Evolutionary conservation across 1,284 basidiomycete genomes (phyloP).

Genomic region (Ustilago nuda): DNA sequence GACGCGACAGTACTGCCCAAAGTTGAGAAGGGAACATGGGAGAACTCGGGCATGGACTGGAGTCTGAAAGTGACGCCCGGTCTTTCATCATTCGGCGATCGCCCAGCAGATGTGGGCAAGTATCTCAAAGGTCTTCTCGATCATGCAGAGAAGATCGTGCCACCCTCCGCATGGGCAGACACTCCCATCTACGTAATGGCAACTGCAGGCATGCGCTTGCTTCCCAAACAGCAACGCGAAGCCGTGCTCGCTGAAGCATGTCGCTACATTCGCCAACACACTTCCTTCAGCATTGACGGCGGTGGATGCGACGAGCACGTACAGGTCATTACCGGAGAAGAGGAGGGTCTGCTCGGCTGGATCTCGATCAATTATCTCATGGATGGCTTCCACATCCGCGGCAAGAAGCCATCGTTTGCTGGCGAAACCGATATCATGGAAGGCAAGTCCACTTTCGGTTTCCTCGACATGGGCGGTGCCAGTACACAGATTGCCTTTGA

Average conservation of each 20-base stretch:
- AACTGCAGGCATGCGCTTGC: slow-evolving; percentile 95
- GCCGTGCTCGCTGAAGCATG: slow-evolving; percentile 82
- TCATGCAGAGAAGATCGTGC: slow-evolving; percentile 85
- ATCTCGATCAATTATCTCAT: slow-evolving; percentile 97
- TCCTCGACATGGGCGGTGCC: slow-evolving; percentile 98
- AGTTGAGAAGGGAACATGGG: slow-evolving; percentile 90
- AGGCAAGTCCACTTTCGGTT: slow-evolving; percentile 87
- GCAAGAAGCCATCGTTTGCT: slow-evolving; percentile 41
- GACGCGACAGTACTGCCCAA: slow-evolving; percentile 75
- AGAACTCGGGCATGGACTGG: slow-evolving; percentile 77
- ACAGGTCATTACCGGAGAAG: slow-evolving; percentile 95
- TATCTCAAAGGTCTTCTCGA: slow-evolving; percentile 86
- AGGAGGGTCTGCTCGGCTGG: slow-evolving; percentile 98
- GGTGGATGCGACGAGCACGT: slow-evolving; percentile 82
- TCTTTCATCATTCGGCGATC: slow-evolving; percentile 84
- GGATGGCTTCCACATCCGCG: slow-evolving; percentile 81
- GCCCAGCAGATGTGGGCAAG: slow-evolving; percentile 77
- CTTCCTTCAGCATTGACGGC: slow-evolving; percentile 76
- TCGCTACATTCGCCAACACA: slow-evolving; percentile 82
- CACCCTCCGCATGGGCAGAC: slow-evolving; percentile 81
- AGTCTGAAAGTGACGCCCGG: slow-evolving; percentile 92
- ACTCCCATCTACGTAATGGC: slow-evolving; percentile 95
- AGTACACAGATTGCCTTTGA: slow-evolving; percentile 98
- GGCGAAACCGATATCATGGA: slow-evolving; percentile 60
- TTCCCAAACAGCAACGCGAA: slow-evolving; percentile 78